Conservation (phyloP, 305 asterid species). For the Withania somnifera region DNA sequence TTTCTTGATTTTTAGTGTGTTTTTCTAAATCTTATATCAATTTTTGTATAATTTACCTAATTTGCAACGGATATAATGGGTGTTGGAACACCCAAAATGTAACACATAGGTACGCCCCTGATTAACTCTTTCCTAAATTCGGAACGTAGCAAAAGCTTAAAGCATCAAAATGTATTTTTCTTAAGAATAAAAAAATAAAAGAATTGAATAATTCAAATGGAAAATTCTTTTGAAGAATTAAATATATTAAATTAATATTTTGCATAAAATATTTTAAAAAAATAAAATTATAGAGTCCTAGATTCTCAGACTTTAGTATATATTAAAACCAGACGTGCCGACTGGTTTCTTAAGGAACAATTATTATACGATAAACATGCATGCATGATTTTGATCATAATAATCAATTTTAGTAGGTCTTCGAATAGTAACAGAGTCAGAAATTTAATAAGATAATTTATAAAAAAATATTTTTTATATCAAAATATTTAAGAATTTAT, state of each 20-base stretch:
- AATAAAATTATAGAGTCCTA: not conserved
- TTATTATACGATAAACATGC: not conserved
- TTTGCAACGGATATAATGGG: too few species aligned
- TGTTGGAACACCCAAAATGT: too few species aligned
- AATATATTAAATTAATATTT: not conserved
- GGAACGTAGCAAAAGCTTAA: too few species aligned
- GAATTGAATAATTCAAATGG: not conserved
- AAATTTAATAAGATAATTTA: not conserved
- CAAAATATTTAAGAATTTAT: too few species aligned
- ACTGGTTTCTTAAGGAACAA: not conserved
- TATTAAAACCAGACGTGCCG: not conserved
- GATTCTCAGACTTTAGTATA: not conserved
- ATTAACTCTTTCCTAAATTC: too few species aligned
- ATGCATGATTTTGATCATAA: not conserved
- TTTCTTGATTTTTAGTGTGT: too few species aligned
- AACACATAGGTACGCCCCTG: too few species aligned
- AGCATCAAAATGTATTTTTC: too few species aligned
- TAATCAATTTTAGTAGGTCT: not conserved
- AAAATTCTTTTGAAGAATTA: not conserved
- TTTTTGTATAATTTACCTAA: too few species aligned
- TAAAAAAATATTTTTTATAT: too few species aligned
- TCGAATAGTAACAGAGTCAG: not conserved
- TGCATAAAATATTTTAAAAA: not conserved
- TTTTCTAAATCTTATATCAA: too few species aligned
- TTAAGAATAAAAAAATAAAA: not conserved